Evolutionary conservation across 139 green algal species (phyloP), one percentile per base, ranked within the genome.

Genomic region (Zygnema circumcarinatum): DNA sequence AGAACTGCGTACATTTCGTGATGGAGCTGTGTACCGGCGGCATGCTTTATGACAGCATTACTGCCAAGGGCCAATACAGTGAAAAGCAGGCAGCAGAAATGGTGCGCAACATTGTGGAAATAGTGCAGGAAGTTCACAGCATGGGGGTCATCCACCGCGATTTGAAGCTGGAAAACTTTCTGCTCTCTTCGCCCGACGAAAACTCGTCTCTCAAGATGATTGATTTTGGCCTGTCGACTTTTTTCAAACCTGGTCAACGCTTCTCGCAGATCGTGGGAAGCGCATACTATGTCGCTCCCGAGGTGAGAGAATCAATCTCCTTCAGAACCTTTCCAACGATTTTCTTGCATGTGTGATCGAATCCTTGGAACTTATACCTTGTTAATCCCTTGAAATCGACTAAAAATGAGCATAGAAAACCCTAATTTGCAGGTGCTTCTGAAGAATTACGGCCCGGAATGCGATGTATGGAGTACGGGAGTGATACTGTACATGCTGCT

Each of bases 221-320:
- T 20, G 83, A 87, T 76, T 89, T 88, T 67, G 76, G 84, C 7
- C 38, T 89, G 33, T 89, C 78, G 0, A 36, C 35, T 76, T 88
- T 88, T 62, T 88, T 88, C 32, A 38, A 87, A 33, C 83, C 41
- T 2, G 94, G 94, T 78, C 36, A 86, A 40, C 31, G 31, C 11
- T 98, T 98, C 84, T 93, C 31, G 39, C 94, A 97, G 75, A 94
- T 98, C 21, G 95, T 98, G 2, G 96, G 96, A 42, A 93, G 74
- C 32, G 95, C 96, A 20, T 98, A 98, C 89, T 99, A 99, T 88
- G 95, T 99, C 53, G 96, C 95, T 0, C 95, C 95, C n/a, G 96
- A 94, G 83, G 89, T 94, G 29, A 85, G 16, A 62, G 16, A 16
- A 62, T n/a, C n/a, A n/a, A n/a, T n/a, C n/a, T n/a, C n/a, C n/a